Percentiles rank a stretch among this genome's conserved stretches.
Evolutionary conservation across 768 basidiomycete genomes (phyloP).

Genomic region (Pisolithus tinctorius): DNA sequence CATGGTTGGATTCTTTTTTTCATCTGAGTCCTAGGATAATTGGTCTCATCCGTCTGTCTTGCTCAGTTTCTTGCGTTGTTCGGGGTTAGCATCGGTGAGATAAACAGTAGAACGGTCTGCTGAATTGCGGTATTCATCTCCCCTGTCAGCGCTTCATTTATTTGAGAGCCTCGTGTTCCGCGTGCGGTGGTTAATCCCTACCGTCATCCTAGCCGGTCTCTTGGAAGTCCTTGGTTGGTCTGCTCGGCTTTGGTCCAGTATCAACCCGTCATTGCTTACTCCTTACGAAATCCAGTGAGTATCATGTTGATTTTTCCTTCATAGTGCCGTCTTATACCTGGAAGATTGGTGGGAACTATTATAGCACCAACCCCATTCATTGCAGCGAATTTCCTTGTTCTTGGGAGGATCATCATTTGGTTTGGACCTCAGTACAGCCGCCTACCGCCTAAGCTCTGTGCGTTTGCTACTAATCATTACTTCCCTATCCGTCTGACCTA

Average conservation of each 20-base stretch:
- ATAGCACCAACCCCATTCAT: constrained; percentile 51
- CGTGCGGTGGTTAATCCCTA: constrained; percentile 49
- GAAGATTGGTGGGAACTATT: constrained; percentile 35
- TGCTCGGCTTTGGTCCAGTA: constrained; percentile 46
- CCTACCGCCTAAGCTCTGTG: constrained; percentile 28
- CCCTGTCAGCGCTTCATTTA: constrained; percentile 27
- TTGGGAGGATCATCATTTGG: constrained; percentile 37
- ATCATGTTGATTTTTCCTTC: too few relatives aligned
- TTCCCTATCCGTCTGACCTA: background rate
- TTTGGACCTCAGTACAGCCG: constrained; percentile 47
- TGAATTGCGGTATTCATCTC: too few relatives aligned
- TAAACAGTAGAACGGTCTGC: too few relatives aligned
- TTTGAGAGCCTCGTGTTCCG: constrained; percentile 37
- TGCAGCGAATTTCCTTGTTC: constrained; percentile 50
- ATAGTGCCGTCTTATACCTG: background rate
- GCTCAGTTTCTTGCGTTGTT: background rate
- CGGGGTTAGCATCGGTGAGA: background rate
- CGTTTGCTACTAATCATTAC: background rate
- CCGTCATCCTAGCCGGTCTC: constrained; percentile 39
- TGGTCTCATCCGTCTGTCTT: background rate
- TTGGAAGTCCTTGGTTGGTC: constrained; percentile 52
- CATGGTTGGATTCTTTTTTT: background rate
- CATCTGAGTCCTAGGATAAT: background rate
- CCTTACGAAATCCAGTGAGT: constrained; percentile 42
- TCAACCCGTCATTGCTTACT: constrained; percentile 8